These are phyloP conservation scores for Phylloporus rhodoxanthus DNA, from an alignment of 768 basidiomycete species.

Conservation along the genomic window DNA sequence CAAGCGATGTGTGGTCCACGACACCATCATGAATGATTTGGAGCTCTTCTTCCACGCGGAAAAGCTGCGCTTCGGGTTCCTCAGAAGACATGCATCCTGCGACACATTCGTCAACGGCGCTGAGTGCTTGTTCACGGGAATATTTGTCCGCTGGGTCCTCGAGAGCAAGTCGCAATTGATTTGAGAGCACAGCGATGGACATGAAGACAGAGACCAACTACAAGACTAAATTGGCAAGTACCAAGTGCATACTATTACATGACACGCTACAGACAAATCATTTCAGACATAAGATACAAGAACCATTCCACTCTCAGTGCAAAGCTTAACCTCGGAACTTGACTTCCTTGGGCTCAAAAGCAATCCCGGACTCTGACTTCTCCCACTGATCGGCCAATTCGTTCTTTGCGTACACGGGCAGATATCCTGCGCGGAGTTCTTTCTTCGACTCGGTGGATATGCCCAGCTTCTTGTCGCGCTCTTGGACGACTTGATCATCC, in stretches of 20 bases:
- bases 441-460: conserved; percentile 33
- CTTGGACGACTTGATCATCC: conserved; percentile 25
- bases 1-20: conserved; percentile 56
- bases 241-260: background rate
- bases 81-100: conserved; percentile 42
- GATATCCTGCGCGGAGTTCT: conserved; percentile 32
- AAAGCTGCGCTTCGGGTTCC: conserved; percentile 39
- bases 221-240: conserved; percentile 7
- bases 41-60: conserved; percentile 61
- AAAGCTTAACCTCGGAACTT: conserved; percentile 9
- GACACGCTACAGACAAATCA: background rate
- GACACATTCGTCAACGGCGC: conserved; percentile 51
- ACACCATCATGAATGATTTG: conserved; percentile 56
- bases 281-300: background rate
- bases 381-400: conserved; percentile 36
- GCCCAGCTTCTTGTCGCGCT: conserved; percentile 31
- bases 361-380: conserved; percentile 30
- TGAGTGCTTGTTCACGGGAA: conserved; percentile 45
- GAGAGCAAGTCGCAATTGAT: conserved; percentile 54
- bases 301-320: background rate
- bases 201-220: conserved; percentile 17
- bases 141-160: conserved; percentile 47
- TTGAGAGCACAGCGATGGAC: conserved; percentile 36
- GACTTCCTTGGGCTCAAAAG: conserved; percentile 29
- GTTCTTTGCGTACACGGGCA: conserved; percentile 34